Evolutionary conservation across 768 basidiomycete species (phyloP), one percentile per base, ranked within the genome.

Genomic region (Podaxis mareebaensis): DNA sequence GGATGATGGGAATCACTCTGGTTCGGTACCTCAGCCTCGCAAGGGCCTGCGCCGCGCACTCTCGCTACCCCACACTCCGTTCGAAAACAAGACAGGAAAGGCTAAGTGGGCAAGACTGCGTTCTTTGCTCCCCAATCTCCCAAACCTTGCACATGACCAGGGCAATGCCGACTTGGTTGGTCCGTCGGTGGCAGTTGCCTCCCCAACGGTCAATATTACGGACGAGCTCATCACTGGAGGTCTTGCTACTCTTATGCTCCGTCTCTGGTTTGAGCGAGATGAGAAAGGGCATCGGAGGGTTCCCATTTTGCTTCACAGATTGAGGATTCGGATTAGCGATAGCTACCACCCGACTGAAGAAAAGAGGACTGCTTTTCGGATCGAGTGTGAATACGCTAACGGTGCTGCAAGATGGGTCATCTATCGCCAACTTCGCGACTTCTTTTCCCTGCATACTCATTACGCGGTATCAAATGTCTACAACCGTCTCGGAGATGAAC

Each of bases 351-450:
- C 93, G 4, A 78, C 92, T 66, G 86, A 93, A 65, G 82, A 85
- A 22, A 77, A 85, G 51, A 91, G 91, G 70, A 86, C 92, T 4
- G 87, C 93, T 2, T 96, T 96, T 72, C 86, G 93, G 15, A 94
- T 96, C 67, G 94, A 96, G 74, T 98, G 95, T 72, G 93, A 97
- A 74, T 99, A 99, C 73, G 96, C 94, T 0, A 95, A 96, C 67
- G 94, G 94, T 22, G 89, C 90, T 12, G 87, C 84, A 71, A 81
- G 95, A 73, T 99, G 97, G 96, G 96, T 97, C 30, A 83, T 94
- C n/a, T 95, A 95, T 75, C 89, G 96, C 58, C 90, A 96, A 75
- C 81, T 97, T 59, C 88, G 93, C 65, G 96, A 99, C 73, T 97
- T 99, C 70, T 60, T 96, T 52, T 90, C 90, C 26, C 76, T 99